Evolutionary conservation across 345 rosid species (phyloP).

Genomic region (Boechera retrofracta): DNA sequence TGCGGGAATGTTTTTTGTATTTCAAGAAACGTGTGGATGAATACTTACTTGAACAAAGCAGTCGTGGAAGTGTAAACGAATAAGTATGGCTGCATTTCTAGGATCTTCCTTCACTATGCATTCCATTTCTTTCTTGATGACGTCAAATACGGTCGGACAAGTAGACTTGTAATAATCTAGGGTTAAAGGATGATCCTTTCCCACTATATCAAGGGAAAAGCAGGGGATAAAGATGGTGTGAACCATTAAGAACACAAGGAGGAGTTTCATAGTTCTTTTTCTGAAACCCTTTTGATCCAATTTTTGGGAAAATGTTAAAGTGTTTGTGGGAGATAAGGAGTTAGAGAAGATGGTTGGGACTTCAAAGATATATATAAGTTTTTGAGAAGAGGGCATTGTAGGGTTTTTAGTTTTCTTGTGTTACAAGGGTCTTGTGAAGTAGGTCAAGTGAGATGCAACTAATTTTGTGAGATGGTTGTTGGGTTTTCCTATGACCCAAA

Average conservation of each 20-base stretch:
- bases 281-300: conserved; percentile 20
- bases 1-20: not conserved
- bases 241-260: conserved; percentile 42
- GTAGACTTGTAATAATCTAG: conserved; percentile 71
- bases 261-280: conserved; percentile 34
- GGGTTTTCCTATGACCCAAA: conserved; percentile 40
- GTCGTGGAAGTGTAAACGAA: conserved; percentile 87
- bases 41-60: conserved; percentile 82
- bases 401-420: conserved; percentile 42
- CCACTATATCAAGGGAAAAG: conserved; percentile 39
- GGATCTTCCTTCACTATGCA: conserved; percentile 85
- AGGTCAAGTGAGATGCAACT: conserved; percentile 49
- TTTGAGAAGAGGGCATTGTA: conserved; percentile 19
- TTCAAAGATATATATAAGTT: conserved; percentile 39
- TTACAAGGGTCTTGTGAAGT: conserved; percentile 33
- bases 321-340: conserved; percentile 21
- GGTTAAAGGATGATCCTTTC: conserved; percentile 55
- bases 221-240: conserved; percentile 31
- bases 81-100: conserved; percentile 73
- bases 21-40: conserved; percentile 9
- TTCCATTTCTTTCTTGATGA: conserved; percentile 84
- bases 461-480: conserved; percentile 46
- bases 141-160: conserved; percentile 70
- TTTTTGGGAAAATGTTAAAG: not conserved
- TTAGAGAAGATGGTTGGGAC: conserved; percentile 29